Base-by-base conservation (phyloP, 257 asterid genomes). In the Craterostigma plantagineum region DNA sequence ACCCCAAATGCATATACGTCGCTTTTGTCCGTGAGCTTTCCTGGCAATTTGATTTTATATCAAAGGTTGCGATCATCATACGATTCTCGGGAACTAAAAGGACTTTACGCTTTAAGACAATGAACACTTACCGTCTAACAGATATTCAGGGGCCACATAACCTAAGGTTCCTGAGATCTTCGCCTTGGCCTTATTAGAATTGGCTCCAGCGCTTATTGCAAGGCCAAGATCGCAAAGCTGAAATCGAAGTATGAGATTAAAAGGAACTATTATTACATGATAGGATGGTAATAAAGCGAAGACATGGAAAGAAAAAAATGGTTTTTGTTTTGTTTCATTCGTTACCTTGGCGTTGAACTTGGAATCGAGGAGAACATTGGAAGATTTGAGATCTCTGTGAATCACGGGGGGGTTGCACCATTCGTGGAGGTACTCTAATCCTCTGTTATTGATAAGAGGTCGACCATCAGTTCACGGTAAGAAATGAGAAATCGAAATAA, bases 1-100 rank as follows among this genome's bases (percentile, higher is more conserved):
- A 81, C 77, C 7, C 93, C 93, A 58, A 81, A 81, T 43, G 91
- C 76, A 58, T 77, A 81, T 27, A 81, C 93, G 30, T 81, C 93
- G 46, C 86, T 81, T 62, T 81, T 81, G 52, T 81, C 93, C 0
- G 91, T 77, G 56, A 81, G 71, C 63, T 77, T 74, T 35, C 93
- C 93, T 81, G 64, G 59, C n/a, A n/a, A n/a, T n/a, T n/a, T n/a
- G n/a, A n/a, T n/a, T n/a, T n/a, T n/a, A n/a, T n/a, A n/a, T n/a
- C n/a, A n/a, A 36, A 36, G 40, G 40, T 6, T 23, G 30, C 8
- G 40, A 9, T n/a, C 3, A 12, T 9, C 3, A 36, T 36, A 9
- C 12, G 11, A 38, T 14, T 16, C 33, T 16, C 6, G 46, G 44
- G 23, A 35, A 36, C n/a, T 42, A 11, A 16, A 38, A 18, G 53